Evolutionary conservation across 352 stramenopile genomes (phyloP).

Genomic region (Phytophthora uliginosa): DNA sequence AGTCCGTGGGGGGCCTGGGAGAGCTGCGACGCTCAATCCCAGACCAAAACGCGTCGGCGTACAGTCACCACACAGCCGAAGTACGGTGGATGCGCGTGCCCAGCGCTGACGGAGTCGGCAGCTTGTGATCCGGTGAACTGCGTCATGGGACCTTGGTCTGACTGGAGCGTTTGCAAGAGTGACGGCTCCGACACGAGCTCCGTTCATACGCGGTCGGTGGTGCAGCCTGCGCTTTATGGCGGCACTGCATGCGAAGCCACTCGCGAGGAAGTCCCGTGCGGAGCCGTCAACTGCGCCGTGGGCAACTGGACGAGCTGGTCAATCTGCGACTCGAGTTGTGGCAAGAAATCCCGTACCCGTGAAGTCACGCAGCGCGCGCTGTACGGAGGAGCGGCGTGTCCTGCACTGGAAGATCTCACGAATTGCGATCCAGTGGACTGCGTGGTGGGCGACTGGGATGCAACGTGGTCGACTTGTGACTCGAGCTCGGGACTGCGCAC

Average conservation of each 20-base stretch:
- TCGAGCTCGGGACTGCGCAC: conserved; percentile 36
- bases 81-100: conserved; percentile 52
- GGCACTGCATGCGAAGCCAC: conserved; percentile 39
- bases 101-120: conserved; percentile 30
- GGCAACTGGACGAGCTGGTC: conserved; percentile 55
- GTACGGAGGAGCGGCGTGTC: conserved; percentile 42
- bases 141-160: conserved; percentile 42
- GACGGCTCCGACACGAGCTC: conserved; percentile 36
- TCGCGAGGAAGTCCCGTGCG: conserved; percentile 51
- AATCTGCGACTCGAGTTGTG: conserved; percentile 45
- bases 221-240: conserved; percentile 44
- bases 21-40: conserved; percentile 35
- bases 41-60: conserved; percentile 52
- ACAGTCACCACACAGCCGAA: conserved; percentile 33
- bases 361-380: conserved; percentile 42
- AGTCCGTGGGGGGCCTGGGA: conserved; percentile 45
- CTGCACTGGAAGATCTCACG: conserved; percentile 43
- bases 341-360: conserved; percentile 52
- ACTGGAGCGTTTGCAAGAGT: conserved; percentile 42
- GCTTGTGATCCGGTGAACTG: conserved; percentile 63
- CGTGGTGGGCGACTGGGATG: conserved; percentile 45
- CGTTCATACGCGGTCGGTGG: conserved; percentile 41
- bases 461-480: conserved; percentile 49
- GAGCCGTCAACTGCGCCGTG: conserved; percentile 59
- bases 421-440: conserved; percentile 59